A percentile compares a stretch with the other conserved stretches of the same genome.
phyloP scores from a whole-genome alignment of 1,284 basidiomycete species.

The Leccinum cinnamomeum region DNA sequence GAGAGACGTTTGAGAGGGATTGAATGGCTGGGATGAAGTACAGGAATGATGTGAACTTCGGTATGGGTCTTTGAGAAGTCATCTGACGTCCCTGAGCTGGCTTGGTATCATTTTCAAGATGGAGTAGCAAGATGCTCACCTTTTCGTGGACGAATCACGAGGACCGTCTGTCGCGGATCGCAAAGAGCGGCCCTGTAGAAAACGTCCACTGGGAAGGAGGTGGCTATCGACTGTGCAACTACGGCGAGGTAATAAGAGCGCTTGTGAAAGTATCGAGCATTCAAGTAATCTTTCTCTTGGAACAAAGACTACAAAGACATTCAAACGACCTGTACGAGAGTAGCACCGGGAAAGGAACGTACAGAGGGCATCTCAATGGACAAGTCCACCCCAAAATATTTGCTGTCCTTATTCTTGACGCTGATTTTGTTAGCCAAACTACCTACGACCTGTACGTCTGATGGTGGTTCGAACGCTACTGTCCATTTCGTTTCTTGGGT shows the following conservation, averaged over 20 bases:
- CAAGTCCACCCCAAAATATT: slow-evolving; percentile 76
- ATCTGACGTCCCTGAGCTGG: slow-evolving; percentile 47
- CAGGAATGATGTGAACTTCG: slow-evolving; percentile 74
- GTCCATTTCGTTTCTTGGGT: slow-evolving; percentile 77
- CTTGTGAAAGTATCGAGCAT: slow-evolving; percentile 92
- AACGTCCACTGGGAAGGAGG: slow-evolving; percentile 52
- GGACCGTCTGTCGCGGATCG: slow-evolving; percentile 67
- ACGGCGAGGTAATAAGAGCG: slow-evolving; percentile 87
- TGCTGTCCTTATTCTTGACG: slow-evolving; percentile 64
- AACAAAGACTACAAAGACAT: slow-evolving; percentile 62
- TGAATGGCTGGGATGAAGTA: slow-evolving; percentile 57
- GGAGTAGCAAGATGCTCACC: slow-evolving; percentile 41
- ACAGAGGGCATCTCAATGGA: slow-evolving; percentile 88
- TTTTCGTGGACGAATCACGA: slow-evolving; percentile 59
- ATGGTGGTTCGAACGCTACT: slow-evolving; percentile 68
- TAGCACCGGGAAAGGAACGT: slow-evolving; percentile 30
- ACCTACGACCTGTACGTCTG: slow-evolving; percentile 68
- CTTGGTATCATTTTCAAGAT: slow-evolving; percentile 20
- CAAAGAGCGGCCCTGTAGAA: slow-evolving; percentile 61
- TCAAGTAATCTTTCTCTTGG: slow-evolving; percentile 94
- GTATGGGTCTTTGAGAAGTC: slow-evolving; percentile 72
- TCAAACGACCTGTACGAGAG: slow-evolving; percentile 1
- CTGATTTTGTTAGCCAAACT: slow-evolving; percentile 71
- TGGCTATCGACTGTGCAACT: slow-evolving; percentile 66
- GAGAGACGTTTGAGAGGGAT: slow-evolving; percentile 70